A percentile compares a stretch with the other conserved stretches of the same genome.
These are phyloP conservation scores for Dioszegia aurantiaca DNA, from an alignment of 768 basidiomycete species.

Conservation along the genomic window DNA sequence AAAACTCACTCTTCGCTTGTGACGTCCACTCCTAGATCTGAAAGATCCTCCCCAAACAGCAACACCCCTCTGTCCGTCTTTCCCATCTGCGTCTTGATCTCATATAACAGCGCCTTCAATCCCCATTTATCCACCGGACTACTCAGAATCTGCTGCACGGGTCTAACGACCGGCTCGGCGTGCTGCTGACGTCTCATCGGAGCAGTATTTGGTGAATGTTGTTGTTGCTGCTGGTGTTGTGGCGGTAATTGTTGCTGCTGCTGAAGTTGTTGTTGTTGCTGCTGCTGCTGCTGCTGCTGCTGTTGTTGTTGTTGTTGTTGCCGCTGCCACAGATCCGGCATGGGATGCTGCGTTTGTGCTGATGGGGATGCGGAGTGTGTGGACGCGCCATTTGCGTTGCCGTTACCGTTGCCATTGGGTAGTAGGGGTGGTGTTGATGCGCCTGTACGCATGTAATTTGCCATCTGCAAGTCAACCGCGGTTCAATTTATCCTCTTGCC, in stretches of 20 bases:
- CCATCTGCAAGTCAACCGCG: conserved; percentile 20
- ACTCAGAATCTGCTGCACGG: conserved; percentile 87
- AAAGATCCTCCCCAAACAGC: conserved; percentile 84
- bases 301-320: conserved; percentile 31
- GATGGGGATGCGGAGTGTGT: conserved; percentile 7
- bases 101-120: conserved; percentile 69
- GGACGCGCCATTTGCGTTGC: conserved; percentile 8
- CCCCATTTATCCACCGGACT: conserved; percentile 96
- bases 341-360: background rate
- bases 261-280: conserved; percentile 19
- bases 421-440: conserved; percentile 24
- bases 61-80: conserved; percentile 80
- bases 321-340: conserved; percentile 9
- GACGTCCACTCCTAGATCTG: conserved; percentile 89
- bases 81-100: conserved; percentile 64
- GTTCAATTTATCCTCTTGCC: background rate
- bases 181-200: conserved; percentile 10
- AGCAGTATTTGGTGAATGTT: conserved; percentile 19
- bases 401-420: conserved; percentile 17
- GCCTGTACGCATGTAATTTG: conserved; percentile 34
- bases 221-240: conserved; percentile 30
- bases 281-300: conserved; percentile 22
- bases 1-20: conserved; percentile 69
- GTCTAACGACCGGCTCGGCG: conserved; percentile 50
- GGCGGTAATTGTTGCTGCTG: conserved; percentile 23